phyloP scores from a whole-genome alignment of 75 land plant species.

The Chamaecyparis obtusa region DNA sequence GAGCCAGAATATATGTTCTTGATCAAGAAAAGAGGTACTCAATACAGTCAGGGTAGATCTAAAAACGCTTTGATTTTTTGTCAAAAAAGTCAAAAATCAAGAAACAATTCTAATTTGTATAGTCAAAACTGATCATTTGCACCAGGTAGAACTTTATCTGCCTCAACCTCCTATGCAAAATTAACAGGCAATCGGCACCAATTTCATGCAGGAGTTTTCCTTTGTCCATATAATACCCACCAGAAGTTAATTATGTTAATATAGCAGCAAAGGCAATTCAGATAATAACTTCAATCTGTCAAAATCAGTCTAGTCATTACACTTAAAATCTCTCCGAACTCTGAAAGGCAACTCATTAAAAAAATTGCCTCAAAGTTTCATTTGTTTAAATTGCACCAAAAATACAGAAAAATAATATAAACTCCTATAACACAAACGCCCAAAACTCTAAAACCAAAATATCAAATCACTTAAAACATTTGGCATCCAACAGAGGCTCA shows the following conservation, averaged over 20 bases:
- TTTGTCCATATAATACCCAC: no score
- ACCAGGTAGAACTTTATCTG: no score
- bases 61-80: no score
- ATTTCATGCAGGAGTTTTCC: no score
- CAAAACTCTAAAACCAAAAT: not conserved
- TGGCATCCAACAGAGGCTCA: constrained; percentile 82
- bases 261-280: not conserved
- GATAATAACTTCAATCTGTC: not conserved
- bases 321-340: not conserved
- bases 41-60: no score
- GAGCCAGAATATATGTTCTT: no score
- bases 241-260: not conserved
- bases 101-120: no score
- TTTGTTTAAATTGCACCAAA: not conserved
- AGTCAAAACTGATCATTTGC: no score
- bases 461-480: constrained; percentile 82
- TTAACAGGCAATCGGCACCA: no score
- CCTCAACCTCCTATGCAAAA: no score
- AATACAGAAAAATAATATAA: not conserved
- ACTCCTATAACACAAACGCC: not conserved
- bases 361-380: not conserved
- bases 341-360: not conserved
- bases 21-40: no score
- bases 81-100: no score
- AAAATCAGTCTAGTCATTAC: not conserved